Evolutionary conservation across 2,329 filamentous ascomycete species (phyloP).

Genomic region (Colletotrichum lindemuthianum): DNA sequence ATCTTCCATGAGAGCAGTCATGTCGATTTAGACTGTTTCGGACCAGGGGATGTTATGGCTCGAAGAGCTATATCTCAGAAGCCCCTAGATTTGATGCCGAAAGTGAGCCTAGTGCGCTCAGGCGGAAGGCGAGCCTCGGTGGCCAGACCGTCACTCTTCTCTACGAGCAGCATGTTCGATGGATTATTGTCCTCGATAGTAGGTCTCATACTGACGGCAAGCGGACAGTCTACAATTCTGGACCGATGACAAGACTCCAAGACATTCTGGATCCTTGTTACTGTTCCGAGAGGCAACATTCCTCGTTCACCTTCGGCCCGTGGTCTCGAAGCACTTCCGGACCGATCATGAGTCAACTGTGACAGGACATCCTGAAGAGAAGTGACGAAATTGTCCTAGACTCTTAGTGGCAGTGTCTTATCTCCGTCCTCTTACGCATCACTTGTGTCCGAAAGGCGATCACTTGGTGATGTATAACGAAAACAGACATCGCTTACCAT

Average conservation of each 20-base stretch:
- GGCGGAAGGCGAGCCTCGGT: too few species aligned
- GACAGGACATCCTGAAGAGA: background rate
- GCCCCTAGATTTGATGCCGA: too few species aligned
- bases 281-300: constrained; percentile 38
- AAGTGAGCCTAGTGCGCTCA: too few species aligned
- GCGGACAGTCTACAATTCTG: too few species aligned
- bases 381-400: constrained; percentile 3
- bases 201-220: too few species aligned
- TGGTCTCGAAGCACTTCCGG: background rate
- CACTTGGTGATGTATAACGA: background rate
- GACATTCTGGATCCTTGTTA: constrained; percentile 30
- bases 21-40: too few species aligned
- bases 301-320: constrained; percentile 37
- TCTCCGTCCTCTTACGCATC: background rate
- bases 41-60: too few species aligned
- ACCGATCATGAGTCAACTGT: background rate
- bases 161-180: too few species aligned
- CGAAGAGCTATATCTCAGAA: too few species aligned
- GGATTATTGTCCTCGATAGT: too few species aligned
- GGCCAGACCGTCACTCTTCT: too few species aligned
- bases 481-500: background rate
- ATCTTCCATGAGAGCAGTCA: too few species aligned
- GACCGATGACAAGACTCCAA: background rate
- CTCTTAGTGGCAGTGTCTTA: background rate
- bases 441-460: background rate